Base-by-base conservation (phyloP, 352 stramenopile species). In the Poterioochromonas sp. region DNA sequence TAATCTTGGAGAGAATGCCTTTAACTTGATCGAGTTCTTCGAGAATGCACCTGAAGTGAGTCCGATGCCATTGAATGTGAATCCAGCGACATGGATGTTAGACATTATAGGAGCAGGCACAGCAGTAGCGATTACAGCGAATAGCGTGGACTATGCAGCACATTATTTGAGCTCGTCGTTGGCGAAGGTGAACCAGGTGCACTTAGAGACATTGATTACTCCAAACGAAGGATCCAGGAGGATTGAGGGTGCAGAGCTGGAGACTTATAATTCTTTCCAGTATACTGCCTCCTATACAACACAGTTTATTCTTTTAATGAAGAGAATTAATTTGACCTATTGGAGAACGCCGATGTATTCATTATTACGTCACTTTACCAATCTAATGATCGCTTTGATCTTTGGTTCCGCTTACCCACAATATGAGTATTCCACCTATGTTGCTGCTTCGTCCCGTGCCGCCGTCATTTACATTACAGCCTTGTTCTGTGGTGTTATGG, bases 251-350 rank as follows among this genome's bases (percentile, higher is more conserved):
- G 89, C 8, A 53, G 96, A 97, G 81, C 96, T 91, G 0, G 97
- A 92, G 0, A 83, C 97, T 8, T 91, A 96, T 83, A 91, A 97
- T 82, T 90, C 96, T 0, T 93, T 97, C n/a, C n/a, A 82, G 15
- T 80, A 79, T 32, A 76, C 26, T 0, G 62, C 76, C 11, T 41
- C 34, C n/a, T 29, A 41, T 26, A n/a, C 18, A 32, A 58, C 63
- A 8, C 76, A 79, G 35, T 32, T 79, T 1, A 32, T 32, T 26
- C 49, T 51, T 51, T 69, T 35, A 37, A 80, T 81, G 32, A n/a
- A 40, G 20, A 41, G 44, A 26, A 41, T 26, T 43, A 85, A 89
- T 65, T 88, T 80, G 76, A 87, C 90, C 77, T 94, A 94, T 81
- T 94, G 86, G 87, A 85, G 90, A 39, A 91, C 85, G 11, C 89